Percentiles rank a stretch among this genome's conserved stretches.
These are phyloP conservation scores for Fonsecaea pugnacius DNA, from an alignment of 2,329 filamentous ascomycete genomes.

Conservation along the genomic window DNA sequence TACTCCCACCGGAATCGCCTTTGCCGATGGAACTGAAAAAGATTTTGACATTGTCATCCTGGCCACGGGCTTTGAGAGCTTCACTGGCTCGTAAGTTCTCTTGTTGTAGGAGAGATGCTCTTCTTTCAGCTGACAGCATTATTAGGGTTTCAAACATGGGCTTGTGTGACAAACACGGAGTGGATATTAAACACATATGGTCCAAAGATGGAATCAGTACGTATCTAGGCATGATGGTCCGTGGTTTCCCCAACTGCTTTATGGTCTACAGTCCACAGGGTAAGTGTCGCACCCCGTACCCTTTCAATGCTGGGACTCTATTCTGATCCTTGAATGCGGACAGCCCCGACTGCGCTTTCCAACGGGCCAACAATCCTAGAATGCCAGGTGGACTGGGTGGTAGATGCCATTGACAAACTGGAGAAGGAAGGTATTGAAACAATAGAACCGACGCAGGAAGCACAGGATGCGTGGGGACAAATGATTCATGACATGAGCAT, in stretches of 20 bases:
- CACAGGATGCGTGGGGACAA: constrained; percentile 55
- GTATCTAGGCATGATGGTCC: constrained; percentile 50
- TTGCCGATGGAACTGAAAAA: constrained; percentile 22
- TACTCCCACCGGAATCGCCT: constrained; percentile 24
- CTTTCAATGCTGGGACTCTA: too few relatives aligned
- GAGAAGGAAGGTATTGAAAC: constrained; percentile 42
- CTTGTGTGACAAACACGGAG: constrained; percentile 43
- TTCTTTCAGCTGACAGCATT: not conserved
- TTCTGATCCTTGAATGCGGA: too few relatives aligned
- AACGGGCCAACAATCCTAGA: constrained; percentile 26
- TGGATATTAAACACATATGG: constrained; percentile 46
- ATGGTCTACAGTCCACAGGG: constrained; percentile 60
- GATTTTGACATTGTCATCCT: constrained; percentile 50
- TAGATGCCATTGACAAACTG: too few relatives aligned
- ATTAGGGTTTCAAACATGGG: constrained; percentile 46
- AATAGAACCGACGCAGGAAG: constrained; percentile 53
- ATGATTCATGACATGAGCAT: constrained; percentile 48
- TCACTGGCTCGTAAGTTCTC: constrained; percentile 41
- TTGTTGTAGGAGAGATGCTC: not conserved
- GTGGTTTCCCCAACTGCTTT: constrained; percentile 55
- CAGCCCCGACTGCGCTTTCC: constrained; percentile 37
- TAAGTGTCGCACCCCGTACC: not conserved
- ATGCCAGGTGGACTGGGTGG: too few relatives aligned
- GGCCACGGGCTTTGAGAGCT: constrained; percentile 52
- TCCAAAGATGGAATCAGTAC: constrained; percentile 43